Percentiles rank a stretch among this genome's conserved stretches.
Evolutionary conservation across 2,329 filamentous ascomycete genomes (phyloP).

Genomic region (Diaporthe citri): DNA sequence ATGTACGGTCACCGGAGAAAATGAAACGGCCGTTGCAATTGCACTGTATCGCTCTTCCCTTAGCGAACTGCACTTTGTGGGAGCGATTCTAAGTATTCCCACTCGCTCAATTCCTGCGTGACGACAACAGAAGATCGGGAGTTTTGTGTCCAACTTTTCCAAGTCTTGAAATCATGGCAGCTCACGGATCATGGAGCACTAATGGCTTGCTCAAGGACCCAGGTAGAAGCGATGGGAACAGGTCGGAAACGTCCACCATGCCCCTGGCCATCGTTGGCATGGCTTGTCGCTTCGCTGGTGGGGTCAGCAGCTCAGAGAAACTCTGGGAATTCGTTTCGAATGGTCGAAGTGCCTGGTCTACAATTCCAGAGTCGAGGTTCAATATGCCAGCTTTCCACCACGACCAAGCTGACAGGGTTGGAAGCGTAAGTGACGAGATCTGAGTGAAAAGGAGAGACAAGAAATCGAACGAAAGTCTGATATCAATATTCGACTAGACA

Average conservation of each 20-base stretch:
- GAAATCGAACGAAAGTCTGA: not conserved
- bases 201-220: not conserved
- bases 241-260: not conserved
- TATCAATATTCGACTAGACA: not conserved
- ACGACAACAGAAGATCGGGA: too few species aligned
- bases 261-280: constrained; percentile 7
- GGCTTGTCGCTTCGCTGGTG: constrained; percentile 54
- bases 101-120: too few species aligned
- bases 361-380: not conserved
- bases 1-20: too few species aligned
- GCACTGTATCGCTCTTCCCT: too few species aligned
- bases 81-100: too few species aligned
- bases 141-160: too few species aligned
- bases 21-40: too few species aligned
- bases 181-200: not conserved
- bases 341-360: not conserved
- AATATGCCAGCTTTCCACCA: not conserved
- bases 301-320: constrained; percentile 48
- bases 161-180: not conserved
- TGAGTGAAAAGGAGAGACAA: not conserved
- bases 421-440: not conserved
- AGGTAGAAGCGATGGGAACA: not conserved
- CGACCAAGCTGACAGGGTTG: not conserved
- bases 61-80: too few species aligned
- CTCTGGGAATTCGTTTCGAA: constrained; percentile 47